Base-by-base conservation (phyloP, 345 rosid genomes). In the Abelmoschus esculentus region DNA sequence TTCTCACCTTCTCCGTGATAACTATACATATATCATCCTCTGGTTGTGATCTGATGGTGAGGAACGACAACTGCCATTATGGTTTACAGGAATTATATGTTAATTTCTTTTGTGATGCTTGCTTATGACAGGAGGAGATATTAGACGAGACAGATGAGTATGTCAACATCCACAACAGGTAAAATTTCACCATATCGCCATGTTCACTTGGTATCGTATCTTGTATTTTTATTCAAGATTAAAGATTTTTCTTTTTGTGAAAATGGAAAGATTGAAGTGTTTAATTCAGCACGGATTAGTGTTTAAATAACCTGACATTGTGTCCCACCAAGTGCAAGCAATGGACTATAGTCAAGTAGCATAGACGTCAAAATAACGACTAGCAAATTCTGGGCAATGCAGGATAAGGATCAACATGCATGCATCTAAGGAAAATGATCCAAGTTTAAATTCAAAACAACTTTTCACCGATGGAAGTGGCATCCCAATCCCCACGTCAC, bases 121-220 rank as follows among this genome's bases (percentile, higher is more conserved):
- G 10, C 60, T 72, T 73, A 38, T 84, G 74, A 55, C 92, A 89
- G 96, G 97, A 93, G 83, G 99, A 91, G 86, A 91, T 93, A 75
- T 80, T 93, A 79, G 99, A 91, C 67, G 99, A 91, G 82, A 93
- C 98, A 0, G 97, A 93, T 62, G 97, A 89, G 85, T 85, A 91
- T 57, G 93, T 93, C 67, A 93, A 93, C 76, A 89, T 91, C 70
- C 97, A 91, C 80, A 91, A 93, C 84, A 84, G 87, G 91, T 83
- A 65, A 75, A 50, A 69, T 14, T 56, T 36, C 19, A 14, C 49
- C 19, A 7, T 19, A 7, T 61, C 38, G 50, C 6, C 22, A 18
- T 31, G 26, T 65, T 60, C 60, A 12, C 64, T 54, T 49, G 66
- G 34, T 47, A 49, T 38, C 14, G 14, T 8, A 3, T 28, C 55